Base-by-base conservation (phyloP, 1,284 basidiomycete genomes). In the Serendipita sp. region DNA sequence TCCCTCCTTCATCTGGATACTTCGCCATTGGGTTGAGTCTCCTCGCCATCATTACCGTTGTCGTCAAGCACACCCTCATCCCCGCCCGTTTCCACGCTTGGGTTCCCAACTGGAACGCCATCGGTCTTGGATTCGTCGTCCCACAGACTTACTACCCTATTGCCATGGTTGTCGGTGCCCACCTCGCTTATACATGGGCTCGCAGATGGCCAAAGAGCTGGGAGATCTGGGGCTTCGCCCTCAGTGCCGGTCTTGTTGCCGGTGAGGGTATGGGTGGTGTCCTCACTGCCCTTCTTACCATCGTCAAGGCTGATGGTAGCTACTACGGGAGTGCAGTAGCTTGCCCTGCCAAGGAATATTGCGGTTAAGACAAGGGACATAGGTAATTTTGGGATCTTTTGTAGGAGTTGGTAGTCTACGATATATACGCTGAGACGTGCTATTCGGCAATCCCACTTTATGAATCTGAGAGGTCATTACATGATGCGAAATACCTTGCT, bases 81-180 rank as follows among this genome's bases (percentile, higher is more conserved):
- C 82, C 82, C 15, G 75, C 76, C 69, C 79, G 77, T 68, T 81
- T 82, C 71, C 77, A 78, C 73, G 68, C 67, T 53, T 84, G 73
- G 64, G 72, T 85, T 22, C 82, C 83, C 55, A 86, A 86, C 76
- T 84, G 82, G 79, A 84, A 83, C 70, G 82, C 83, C 44, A 73
- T 85, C 68, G 78, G 78, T 60, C 71, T 80, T 35, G 83, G 77
- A 49, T 82, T 83, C 68, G 78, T 83, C 68, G 75, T 81, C 3
- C 76, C 78, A 64, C 69, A 74, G 32, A 76, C 71, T 69, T 71
- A 67, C 61, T 81, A 80, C 70, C 74, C 79, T 2, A 73, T 80
- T 67, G 80, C 80, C 62, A 82, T 82, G 79, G 73, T 68, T 64
- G 69, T 71, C 32, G 70, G 69, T n/a, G 53, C 53, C 10, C 53